Evolutionary conservation across 257 asterid genomes (phyloP).

Genomic region (Solanum paucissectum): DNA sequence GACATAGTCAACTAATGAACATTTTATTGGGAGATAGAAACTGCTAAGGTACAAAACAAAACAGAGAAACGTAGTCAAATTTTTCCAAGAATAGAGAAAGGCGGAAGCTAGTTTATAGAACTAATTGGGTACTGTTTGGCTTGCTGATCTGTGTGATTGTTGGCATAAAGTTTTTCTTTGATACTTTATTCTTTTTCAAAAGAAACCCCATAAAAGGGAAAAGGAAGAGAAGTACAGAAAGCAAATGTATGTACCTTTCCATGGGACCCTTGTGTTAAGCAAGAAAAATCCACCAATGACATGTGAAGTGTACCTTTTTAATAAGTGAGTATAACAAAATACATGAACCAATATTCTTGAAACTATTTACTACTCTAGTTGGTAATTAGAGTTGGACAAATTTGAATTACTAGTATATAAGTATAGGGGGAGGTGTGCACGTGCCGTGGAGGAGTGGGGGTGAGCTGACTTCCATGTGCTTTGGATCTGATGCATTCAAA

Average conservation of each 20-base stretch:
- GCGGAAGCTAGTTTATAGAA: neutral
- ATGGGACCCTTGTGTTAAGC: slow-evolving; percentile 1
- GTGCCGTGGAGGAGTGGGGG: slow-evolving; percentile 59
- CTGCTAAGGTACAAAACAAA: neutral
- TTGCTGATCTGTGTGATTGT: neutral
- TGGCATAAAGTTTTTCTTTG: neutral
- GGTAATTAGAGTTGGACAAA: neutral
- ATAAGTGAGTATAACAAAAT: neutral
- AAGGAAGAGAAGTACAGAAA: neutral
- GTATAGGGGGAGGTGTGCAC: slow-evolving; percentile 24
- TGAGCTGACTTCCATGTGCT: slow-evolving; percentile 60
- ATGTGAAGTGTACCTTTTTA: neutral
- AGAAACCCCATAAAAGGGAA: neutral
- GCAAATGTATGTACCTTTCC: neutral
- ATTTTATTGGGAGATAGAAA: neutral
- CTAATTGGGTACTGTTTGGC: neutral
- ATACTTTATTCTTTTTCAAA: neutral
- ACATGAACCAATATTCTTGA: neutral
- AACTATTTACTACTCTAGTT: neutral
- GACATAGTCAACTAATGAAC: neutral
- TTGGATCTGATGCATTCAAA: slow-evolving; percentile 66
- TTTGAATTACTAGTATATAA: neutral
- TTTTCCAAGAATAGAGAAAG: neutral
- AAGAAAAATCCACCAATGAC: neutral
- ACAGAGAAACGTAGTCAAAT: neutral